Percentiles rank a stretch among this genome's conserved stretches.
Conservation (phyloP, 169 alveolate species). For the Plasmodium knowlesi region DNA sequence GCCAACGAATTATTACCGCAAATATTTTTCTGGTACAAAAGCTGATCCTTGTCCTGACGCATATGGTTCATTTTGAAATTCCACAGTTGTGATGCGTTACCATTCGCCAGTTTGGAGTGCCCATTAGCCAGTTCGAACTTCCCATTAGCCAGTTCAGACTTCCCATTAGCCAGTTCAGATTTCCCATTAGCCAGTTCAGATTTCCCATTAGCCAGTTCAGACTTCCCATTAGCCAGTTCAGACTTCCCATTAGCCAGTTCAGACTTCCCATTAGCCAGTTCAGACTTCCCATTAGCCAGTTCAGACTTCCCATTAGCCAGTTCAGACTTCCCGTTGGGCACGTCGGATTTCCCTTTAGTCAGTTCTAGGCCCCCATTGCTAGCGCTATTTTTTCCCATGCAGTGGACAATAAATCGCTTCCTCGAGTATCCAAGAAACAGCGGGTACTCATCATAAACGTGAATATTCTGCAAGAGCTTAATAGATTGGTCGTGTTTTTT, state of each 20-base stretch:
- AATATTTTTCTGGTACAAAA: slow-evolving; percentile 47
- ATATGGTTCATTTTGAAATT: slow-evolving; percentile 13
- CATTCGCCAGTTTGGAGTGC: background rate
- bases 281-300: background rate
- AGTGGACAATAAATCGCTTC: slow-evolving; percentile 59
- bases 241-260: background rate
- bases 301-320: background rate
- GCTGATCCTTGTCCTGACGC: slow-evolving; percentile 52
- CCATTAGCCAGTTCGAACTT: background rate
- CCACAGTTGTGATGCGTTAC: slow-evolving; percentile 6
- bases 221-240: background rate
- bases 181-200: too few species aligned
- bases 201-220: background rate
- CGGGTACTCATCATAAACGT: slow-evolving; percentile 68
- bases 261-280: background rate
- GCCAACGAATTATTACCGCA: slow-evolving; percentile 6
- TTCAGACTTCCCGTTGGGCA: background rate
- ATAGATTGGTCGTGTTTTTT: slow-evolving; percentile 65
- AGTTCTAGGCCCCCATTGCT: background rate
- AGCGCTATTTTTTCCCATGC: slow-evolving; percentile 4
- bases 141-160: too few species aligned
- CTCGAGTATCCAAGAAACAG: slow-evolving; percentile 72
- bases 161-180: too few species aligned
- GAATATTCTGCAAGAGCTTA: slow-evolving; percentile 46
- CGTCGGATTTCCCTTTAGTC: background rate